Percentiles rank a stretch among this genome's conserved stretches.
These are phyloP conservation scores for Coemansia sp. DNA, from an alignment of 192 early-diverging fungal species.

Conservation along the genomic window DNA sequence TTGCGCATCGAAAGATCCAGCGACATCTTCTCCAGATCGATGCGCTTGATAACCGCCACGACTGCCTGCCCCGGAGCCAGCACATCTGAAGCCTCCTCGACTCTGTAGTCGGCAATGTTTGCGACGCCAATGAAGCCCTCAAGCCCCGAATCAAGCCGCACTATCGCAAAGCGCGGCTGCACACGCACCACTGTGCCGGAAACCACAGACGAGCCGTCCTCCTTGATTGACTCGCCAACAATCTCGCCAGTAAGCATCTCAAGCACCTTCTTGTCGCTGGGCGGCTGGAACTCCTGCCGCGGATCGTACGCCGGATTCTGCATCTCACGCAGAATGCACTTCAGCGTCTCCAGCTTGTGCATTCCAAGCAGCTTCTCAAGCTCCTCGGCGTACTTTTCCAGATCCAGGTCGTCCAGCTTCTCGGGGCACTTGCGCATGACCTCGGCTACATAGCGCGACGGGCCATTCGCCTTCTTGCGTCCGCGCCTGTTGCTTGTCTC, in stretches of 20 bases:
- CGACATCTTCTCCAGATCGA: constrained; percentile 75
- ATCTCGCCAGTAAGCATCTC: constrained; percentile 86
- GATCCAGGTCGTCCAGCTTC: constrained; percentile 78
- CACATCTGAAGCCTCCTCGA: constrained; percentile 60
- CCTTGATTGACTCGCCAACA: constrained; percentile 61
- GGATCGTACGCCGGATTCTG: constrained; percentile 78
- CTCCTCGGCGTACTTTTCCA: constrained; percentile 89
- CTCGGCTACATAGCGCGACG: constrained; percentile 75
- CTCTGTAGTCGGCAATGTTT: constrained; percentile 58
- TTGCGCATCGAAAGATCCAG: constrained; percentile 75
- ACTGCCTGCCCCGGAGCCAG: constrained; percentile 70
- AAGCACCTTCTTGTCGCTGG: constrained; percentile 64
- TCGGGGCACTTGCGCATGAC: constrained; percentile 75
- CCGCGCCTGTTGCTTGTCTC: constrained; percentile 51
- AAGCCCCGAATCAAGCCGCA: constrained; percentile 73
- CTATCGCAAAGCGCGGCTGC: constrained; percentile 73
- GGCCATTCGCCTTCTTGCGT: constrained; percentile 34
- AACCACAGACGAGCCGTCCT: constrained; percentile 64
- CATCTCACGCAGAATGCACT: constrained; percentile 86
- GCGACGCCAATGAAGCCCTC: constrained; percentile 79
- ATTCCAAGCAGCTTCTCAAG: constrained; percentile 71
- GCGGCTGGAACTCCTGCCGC: constrained; percentile 61
- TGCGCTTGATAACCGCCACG: constrained; percentile 71
- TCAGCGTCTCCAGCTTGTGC: constrained; percentile 78
- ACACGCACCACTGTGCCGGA: constrained; percentile 69